Base-by-base conservation (phyloP, 2,329 filamentous ascomycete species). In the Capronia coronata region DNA sequence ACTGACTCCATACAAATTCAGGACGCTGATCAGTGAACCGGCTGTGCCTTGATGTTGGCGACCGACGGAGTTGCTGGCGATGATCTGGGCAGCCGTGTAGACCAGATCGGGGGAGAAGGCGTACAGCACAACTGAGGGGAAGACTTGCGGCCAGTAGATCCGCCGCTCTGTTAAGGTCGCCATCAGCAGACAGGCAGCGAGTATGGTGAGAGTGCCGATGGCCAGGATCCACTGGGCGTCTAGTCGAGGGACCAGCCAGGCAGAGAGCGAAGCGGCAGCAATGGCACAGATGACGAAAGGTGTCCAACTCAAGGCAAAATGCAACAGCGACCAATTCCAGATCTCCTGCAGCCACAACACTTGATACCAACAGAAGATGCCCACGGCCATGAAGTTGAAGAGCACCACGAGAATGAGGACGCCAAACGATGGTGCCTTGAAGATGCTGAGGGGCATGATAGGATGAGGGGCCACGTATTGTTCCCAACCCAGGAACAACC, bases 61-160 rank as follows among this genome's bases (percentile, higher is more conserved):
- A 1, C 59, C 64, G 22, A 78, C 75, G 1, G 67, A 69, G 48
- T 78, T 76, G 47, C 75, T 77, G 0, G 75, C 73, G 46, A 78
- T 75, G 3, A 79, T 73, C 51, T 78, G 73, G 0, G 73, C 74
- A 0, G 72, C 73, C 0, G 73, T 71, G 44, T 71, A 76, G 3
- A 75, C 67, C 2, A 78, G 68, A 51, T 78, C 75, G 0, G 73
- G 72, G 30, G 70, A 74, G 56, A 67, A 67, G 0, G 61, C 52
- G 18, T 63, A 62, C 5, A 70, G 54, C 3, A 69, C 48, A 9
- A 64, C 63, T 1, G 65, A 65, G 1, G 63, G 71, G 43, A 77
- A 77, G 1, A 63, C 43, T 30, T 65, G 63, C 1, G 64, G 63
- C 71, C 70, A 74, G 56, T 67, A 77, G 0, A 60, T 66, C 51